These are phyloP conservation scores for Kodamaea laetipori DNA, from an alignment of 805 yeast genomes.

Conservation along the genomic window DNA sequence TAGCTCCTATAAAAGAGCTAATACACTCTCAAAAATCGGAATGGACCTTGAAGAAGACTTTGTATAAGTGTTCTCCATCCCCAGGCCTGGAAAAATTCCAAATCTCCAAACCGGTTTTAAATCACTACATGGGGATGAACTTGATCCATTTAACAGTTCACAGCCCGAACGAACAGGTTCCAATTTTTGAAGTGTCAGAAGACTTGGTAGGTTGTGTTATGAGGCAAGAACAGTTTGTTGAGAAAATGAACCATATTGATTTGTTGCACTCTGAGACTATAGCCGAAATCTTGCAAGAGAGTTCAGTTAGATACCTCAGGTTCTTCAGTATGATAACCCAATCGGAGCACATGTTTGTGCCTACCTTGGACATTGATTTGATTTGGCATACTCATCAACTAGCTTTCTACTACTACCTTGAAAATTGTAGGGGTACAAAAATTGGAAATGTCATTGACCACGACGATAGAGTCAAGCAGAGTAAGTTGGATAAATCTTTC, in stretches of 20 bases:
- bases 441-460: constrained; percentile 15
- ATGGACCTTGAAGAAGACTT: too few relatives aligned
- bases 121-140: constrained; percentile 17
- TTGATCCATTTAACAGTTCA: constrained; percentile 15
- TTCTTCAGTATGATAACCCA: constrained; percentile 16
- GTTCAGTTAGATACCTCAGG: constrained; percentile 22
- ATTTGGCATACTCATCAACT: constrained; percentile 34
- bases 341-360: constrained; percentile 19
- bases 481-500: constrained; percentile 10
- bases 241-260: constrained; percentile 22
- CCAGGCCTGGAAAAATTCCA: too few relatives aligned
- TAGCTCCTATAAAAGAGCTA: background rate
- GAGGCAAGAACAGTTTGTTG: constrained; percentile 26
- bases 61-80: too few relatives aligned
- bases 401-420: constrained; percentile 18
- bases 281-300: constrained; percentile 17
- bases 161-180: background rate
- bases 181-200: constrained; percentile 16
- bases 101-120: background rate
- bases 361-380: constrained; percentile 32
- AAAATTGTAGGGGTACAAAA: constrained; percentile 18
- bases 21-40: too few relatives aligned
- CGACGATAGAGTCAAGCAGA: constrained; percentile 10
- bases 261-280: constrained; percentile 20
- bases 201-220: constrained; percentile 29